Evolutionary conservation across 805 yeast species (phyloP).

Genomic region (Sugiyamaella valdiviana): DNA sequence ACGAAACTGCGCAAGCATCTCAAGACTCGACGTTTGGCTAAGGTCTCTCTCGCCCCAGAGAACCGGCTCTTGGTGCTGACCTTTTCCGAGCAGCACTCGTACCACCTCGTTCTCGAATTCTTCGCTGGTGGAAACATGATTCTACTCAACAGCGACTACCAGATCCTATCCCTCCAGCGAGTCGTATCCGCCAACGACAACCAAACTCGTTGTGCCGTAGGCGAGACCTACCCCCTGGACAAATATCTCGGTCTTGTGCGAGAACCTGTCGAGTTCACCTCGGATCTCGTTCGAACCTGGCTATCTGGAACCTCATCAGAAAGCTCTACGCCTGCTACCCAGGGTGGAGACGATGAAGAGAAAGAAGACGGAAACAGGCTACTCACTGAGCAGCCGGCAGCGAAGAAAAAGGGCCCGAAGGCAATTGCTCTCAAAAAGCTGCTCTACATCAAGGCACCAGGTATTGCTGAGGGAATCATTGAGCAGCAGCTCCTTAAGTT

Average conservation of each 20-base stretch:
- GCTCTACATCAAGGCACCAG: constrained; percentile 60
- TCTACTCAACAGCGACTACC: constrained; percentile 60
- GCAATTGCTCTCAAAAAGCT: constrained; percentile 57
- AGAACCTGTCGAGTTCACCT: background rate
- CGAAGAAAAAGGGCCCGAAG: constrained; percentile 12
- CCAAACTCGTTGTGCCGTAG: constrained; percentile 62
- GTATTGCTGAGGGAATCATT: constrained; percentile 72
- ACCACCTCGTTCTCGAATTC: constrained; percentile 76
- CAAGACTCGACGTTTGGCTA: constrained; percentile 69
- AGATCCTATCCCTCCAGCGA: constrained; percentile 70
- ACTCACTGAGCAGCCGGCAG: constrained; percentile 3
- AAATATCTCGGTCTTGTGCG: constrained; percentile 10
- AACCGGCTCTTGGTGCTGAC: constrained; percentile 81
- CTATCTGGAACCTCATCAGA: background rate
- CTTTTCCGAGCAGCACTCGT: constrained; percentile 71
- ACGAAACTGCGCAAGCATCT: constrained; percentile 80
- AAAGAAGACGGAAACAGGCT: background rate
- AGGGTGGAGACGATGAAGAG: constrained; percentile 5
- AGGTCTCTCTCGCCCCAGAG: constrained; percentile 64
- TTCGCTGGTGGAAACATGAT: constrained; percentile 93
- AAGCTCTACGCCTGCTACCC: background rate
- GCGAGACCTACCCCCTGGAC: constrained; percentile 49
- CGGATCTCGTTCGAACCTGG: constrained; percentile 11
- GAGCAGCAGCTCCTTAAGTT: constrained; percentile 46
- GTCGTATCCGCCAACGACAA: constrained; percentile 57